Evolutionary conservation across 2,329 filamentous ascomycete genomes (phyloP).

Genomic region (Verticillium nonalfalfae): DNA sequence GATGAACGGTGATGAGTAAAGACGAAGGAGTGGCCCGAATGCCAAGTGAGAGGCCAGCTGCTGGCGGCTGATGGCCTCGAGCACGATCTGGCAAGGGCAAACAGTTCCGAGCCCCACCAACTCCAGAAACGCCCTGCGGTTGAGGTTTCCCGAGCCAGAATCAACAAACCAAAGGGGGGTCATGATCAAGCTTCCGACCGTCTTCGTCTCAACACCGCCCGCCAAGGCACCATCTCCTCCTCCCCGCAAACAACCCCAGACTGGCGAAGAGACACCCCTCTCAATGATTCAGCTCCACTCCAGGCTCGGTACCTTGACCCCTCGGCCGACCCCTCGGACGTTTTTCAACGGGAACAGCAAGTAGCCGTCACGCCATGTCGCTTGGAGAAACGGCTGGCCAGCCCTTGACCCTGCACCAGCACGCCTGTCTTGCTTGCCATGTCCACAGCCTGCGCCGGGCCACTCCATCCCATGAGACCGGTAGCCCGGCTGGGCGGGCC

Average conservation of each 20-base stretch:
- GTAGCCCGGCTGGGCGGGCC: not conserved
- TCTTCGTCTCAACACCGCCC: not conserved
- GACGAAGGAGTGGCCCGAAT: too few relatives aligned
- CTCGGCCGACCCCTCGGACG: too few relatives aligned
- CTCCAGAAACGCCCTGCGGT: not conserved
- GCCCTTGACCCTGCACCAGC: not conserved
- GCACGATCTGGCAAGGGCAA: not conserved
- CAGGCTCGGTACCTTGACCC: not conserved
- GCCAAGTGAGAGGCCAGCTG: not conserved
- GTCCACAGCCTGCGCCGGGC: not conserved
- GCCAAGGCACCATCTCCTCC: not conserved
- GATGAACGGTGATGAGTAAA: too few relatives aligned
- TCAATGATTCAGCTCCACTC: not conserved
- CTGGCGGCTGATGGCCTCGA: not conserved
- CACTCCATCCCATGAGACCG: not conserved
- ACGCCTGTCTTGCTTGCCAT: not conserved
- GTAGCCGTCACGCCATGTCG: not conserved
- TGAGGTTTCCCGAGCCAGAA: slow-evolving; percentile 1
- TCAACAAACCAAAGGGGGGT: not conserved
- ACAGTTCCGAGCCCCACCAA: not conserved
- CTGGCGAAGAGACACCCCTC: not conserved
- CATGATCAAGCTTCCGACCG: not conserved
- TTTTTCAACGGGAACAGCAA: not conserved
- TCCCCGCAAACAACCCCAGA: not conserved
- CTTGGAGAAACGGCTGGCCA: not conserved